Conservation (phyloP, 192 early-diverging fungal genomes). For the Podochytrium sp. region DNA sequence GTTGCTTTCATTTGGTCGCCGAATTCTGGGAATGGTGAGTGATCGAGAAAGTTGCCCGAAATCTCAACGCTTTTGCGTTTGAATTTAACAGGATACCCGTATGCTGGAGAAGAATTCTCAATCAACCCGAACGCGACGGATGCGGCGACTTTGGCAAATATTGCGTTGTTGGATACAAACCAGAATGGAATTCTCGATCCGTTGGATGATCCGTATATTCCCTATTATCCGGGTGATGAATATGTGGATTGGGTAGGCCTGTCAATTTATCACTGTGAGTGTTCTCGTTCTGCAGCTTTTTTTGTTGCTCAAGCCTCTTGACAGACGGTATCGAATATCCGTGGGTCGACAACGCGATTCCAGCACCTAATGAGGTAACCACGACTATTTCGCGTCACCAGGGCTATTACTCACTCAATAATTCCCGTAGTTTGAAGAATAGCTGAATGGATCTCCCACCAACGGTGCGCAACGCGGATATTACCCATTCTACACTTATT, state of each 20-base stretch:
- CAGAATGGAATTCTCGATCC: slow-evolving; percentile 2
- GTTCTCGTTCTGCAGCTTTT: neutral
- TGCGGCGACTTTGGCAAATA: neutral
- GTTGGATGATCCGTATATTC: slow-evolving; percentile 22
- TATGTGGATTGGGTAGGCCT: slow-evolving; percentile 32
- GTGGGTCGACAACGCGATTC: neutral
- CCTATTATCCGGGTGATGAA: slow-evolving; percentile 34
- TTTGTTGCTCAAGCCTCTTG: neutral
- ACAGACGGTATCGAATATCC: slow-evolving; percentile 1
- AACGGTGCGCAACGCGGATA: neutral
- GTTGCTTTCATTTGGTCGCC: slow-evolving; percentile 23
- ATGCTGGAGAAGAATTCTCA: neutral
- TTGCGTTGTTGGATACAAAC: slow-evolving; percentile 13
- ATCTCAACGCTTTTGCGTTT: too few species aligned
- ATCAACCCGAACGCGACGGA: slow-evolving; percentile 8
- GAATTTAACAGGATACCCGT: too few species aligned
- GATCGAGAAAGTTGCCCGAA: too few species aligned
- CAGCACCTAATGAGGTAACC: neutral
- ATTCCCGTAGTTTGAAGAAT: slow-evolving; percentile 3
- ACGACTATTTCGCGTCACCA: neutral
- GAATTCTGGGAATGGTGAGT: slow-evolving; percentile 29
- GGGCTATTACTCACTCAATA: too few species aligned
- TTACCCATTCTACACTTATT: slow-evolving; percentile 11
- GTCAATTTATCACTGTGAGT: slow-evolving; percentile 20
- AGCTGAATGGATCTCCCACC: neutral